phyloP scores from a whole-genome alignment of 2,329 filamentous ascomycete species.

The Plectosphaerella sp. region DNA sequence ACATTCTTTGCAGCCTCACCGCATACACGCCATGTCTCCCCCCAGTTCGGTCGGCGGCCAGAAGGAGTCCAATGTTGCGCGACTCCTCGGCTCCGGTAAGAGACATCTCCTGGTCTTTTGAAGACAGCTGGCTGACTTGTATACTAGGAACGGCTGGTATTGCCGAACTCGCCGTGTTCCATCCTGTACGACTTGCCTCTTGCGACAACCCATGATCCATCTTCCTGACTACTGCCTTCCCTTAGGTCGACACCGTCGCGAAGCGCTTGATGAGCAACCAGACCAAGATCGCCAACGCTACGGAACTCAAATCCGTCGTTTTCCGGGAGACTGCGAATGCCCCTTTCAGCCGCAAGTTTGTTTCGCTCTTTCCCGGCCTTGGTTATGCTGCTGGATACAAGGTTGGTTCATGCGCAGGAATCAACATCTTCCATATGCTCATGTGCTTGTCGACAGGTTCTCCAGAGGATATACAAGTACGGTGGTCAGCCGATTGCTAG shows the following conservation, averaged over 20 bases:
- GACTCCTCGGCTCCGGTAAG: slow-evolving; percentile 86
- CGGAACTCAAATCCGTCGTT: slow-evolving; percentile 83
- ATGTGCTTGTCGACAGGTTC: slow-evolving; percentile 44
- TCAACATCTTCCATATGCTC: slow-evolving; percentile 1
- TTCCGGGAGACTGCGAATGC: slow-evolving; percentile 86
- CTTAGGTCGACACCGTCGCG: slow-evolving; percentile 90
- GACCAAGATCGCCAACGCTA: slow-evolving; percentile 77
- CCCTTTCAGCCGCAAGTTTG: slow-evolving; percentile 70
- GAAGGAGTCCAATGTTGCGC: slow-evolving; percentile 84
- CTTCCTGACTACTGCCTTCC: not conserved
- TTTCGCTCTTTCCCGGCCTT: slow-evolving; percentile 93
- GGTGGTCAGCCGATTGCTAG: slow-evolving; percentile 93
- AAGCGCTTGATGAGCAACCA: slow-evolving; percentile 99
- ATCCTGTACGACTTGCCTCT: slow-evolving; percentile 57
- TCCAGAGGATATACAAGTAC: slow-evolving; percentile 98
- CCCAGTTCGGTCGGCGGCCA: slow-evolving; percentile 43
- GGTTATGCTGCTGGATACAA: slow-evolving; percentile 99
- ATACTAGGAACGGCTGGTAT: slow-evolving; percentile 80
- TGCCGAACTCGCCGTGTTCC: slow-evolving; percentile 88
- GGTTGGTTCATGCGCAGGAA: slow-evolving; percentile 34
- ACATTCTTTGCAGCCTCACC: not conserved
- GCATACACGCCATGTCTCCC: slow-evolving; percentile 52
- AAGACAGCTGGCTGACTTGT: slow-evolving; percentile 8
- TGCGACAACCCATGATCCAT: not conserved
- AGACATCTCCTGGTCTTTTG: not conserved